These are phyloP conservation scores for Coemansia sp. DNA, from an alignment of 192 early-diverging fungal genomes.

Conservation along the genomic window DNA sequence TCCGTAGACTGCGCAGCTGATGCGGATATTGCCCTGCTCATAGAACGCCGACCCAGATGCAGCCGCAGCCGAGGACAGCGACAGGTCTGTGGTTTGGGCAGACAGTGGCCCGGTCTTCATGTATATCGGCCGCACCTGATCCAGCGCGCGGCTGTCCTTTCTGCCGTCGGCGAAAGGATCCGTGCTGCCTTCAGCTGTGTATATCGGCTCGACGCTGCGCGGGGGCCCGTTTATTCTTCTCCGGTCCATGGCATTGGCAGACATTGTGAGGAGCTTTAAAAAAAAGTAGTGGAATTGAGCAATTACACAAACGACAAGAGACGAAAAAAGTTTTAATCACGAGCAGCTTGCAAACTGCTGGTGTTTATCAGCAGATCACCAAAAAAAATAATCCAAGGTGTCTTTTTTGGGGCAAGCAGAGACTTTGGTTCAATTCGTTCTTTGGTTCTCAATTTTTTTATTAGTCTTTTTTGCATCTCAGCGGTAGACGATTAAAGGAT, in stretches of 20 bases:
- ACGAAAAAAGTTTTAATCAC: too few species aligned
- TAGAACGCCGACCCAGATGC: constrained; percentile 52
- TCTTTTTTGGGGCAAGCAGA: not conserved
- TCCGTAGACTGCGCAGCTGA: constrained; percentile 54
- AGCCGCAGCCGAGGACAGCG: constrained; percentile 25
- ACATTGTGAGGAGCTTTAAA: too few species aligned
- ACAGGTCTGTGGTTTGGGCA: constrained; percentile 13
- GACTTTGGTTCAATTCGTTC: too few species aligned
- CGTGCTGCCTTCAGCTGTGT: constrained; percentile 7
- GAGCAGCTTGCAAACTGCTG: too few species aligned
- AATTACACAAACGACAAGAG: too few species aligned
- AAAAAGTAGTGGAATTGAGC: too few species aligned
- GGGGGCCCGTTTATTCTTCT: constrained; percentile 45
- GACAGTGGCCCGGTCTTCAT: constrained; percentile 41
- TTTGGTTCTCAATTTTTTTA: not conserved
- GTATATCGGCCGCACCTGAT: constrained; percentile 46
- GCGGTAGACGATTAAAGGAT: not conserved
- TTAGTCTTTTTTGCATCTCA: constrained; percentile 10
- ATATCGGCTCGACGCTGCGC: constrained; percentile 52
- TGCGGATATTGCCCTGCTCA: constrained; percentile 51
- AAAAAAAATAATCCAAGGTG: not conserved
- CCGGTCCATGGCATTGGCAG: constrained; percentile 37
- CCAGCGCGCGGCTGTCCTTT: constrained; percentile 25
- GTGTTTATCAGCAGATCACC: constrained; percentile 2
- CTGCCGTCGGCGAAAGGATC: constrained; percentile 20